phyloP scores from a whole-genome alignment of 2,329 filamentous ascomycete species.

The Chrysoporthe austroafricana region DNA sequence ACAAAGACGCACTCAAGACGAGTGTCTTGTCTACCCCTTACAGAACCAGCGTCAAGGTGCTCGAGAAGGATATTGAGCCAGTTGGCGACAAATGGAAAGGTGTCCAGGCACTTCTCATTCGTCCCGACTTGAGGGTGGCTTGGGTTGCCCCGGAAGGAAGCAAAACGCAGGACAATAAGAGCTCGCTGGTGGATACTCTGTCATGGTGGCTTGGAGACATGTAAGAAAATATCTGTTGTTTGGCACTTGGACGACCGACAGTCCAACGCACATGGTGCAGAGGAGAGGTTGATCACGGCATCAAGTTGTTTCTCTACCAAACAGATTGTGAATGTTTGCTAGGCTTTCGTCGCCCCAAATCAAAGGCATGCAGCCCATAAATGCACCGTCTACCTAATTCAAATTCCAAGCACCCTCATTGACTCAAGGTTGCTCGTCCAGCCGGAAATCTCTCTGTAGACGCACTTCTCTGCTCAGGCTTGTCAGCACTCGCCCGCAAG shows the following conservation, averaged over 20 bases:
- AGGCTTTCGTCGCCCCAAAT: no score
- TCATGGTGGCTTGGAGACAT: conserved; percentile 21
- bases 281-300: no score
- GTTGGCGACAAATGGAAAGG: conserved; percentile 17
- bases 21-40: neutral
- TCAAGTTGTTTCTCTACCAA: neutral
- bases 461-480: neutral
- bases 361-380: no score
- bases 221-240: neutral
- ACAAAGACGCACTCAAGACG: neutral
- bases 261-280: no score
- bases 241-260: no score
- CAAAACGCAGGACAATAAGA: neutral
- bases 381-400: no score
- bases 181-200: neutral
- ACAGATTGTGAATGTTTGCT: neutral
- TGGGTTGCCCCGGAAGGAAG: conserved; percentile 19
- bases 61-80: neutral
- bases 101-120: conserved; percentile 16
- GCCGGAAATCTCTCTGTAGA: neutral
- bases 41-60: neutral
- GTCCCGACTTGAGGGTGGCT: conserved; percentile 25
- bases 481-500: neutral
- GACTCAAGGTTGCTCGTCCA: neutral
- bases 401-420: no score